phyloP scores from a whole-genome alignment of 1,284 basidiomycete species.

The Trametes pubescens region DNA sequence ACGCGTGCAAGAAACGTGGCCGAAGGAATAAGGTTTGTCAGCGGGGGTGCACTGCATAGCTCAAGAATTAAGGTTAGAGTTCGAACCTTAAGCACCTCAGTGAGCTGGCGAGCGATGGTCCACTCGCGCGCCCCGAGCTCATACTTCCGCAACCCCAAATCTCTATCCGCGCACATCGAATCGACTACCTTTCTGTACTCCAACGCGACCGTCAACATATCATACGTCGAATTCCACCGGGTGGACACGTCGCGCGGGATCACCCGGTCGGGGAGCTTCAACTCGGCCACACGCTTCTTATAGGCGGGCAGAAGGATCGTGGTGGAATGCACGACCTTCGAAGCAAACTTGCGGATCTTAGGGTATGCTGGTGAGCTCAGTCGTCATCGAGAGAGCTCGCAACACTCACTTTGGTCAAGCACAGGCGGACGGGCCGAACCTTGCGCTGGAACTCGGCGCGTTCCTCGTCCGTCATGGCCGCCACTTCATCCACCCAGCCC shows the following conservation, averaged over 20 bases:
- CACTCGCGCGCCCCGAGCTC: slow-evolving; percentile 31
- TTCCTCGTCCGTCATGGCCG: slow-evolving; percentile 17
- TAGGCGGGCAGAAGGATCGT: slow-evolving; percentile 45
- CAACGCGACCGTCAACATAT: neutral
- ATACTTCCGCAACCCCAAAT: slow-evolving; percentile 14
- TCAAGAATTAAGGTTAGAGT: too few relatives aligned
- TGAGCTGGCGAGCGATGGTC: slow-evolving; percentile 36
- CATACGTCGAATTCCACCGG: neutral
- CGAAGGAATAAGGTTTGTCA: too few relatives aligned
- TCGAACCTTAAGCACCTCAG: slow-evolving; percentile 35
- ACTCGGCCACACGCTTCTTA: slow-evolving; percentile 19
- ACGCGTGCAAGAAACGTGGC: neutral
- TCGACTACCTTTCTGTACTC: slow-evolving; percentile 9
- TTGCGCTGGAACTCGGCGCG: slow-evolving; percentile 6
- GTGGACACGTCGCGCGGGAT: neutral
- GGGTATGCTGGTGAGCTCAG: neutral
- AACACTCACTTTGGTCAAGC: slow-evolving; percentile 28
- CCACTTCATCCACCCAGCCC: slow-evolving; percentile 25
- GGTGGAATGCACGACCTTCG: slow-evolving; percentile 41
- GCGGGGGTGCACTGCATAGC: too few relatives aligned
- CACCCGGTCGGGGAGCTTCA: neutral
- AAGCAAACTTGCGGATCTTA: slow-evolving; percentile 41
- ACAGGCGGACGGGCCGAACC: slow-evolving; percentile 23
- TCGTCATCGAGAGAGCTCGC: neutral
- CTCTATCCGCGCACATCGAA: slow-evolving; percentile 30